Conservation (phyloP, 441 rosid species). For the Raphanus hybrid region DNA sequence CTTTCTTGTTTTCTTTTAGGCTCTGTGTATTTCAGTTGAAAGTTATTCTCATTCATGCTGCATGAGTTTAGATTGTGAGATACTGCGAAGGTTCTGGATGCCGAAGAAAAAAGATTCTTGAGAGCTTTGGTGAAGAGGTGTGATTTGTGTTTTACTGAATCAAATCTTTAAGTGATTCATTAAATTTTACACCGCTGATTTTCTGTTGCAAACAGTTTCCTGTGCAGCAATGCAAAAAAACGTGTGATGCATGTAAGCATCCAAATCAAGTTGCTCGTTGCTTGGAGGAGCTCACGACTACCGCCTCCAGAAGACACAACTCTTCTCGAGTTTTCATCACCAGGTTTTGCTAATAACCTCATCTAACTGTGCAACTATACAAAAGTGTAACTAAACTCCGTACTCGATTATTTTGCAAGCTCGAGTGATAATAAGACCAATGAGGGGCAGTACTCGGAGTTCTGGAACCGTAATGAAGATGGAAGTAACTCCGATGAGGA, state of each 20-base stretch:
- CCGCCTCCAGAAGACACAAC: slow-evolving; percentile 58
- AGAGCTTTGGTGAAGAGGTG: slow-evolving; percentile 94
- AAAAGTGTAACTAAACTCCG: slow-evolving; percentile 4
- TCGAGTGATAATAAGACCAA: slow-evolving; percentile 48
- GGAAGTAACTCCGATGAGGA: slow-evolving; percentile 83
- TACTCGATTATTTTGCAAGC: slow-evolving; percentile 50
- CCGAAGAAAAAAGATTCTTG: slow-evolving; percentile 86
- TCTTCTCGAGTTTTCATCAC: slow-evolving; percentile 60
- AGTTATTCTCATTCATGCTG: slow-evolving; percentile 29
- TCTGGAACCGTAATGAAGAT: slow-evolving; percentile 91
- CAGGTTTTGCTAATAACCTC: slow-evolving; percentile 52
- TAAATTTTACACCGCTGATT: background rate
- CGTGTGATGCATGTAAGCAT: slow-evolving; percentile 91
- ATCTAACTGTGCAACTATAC: background rate
- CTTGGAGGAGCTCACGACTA: slow-evolving; percentile 67
- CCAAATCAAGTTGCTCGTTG: slow-evolving; percentile 65
- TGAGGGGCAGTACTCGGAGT: slow-evolving; percentile 70
- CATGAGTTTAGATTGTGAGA: slow-evolving; percentile 70
- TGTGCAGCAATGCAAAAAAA: slow-evolving; percentile 64
- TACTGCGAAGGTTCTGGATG: slow-evolving; percentile 95
- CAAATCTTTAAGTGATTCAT: too few species aligned
- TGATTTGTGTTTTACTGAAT: slow-evolving; percentile 10
- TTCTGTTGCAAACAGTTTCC: slow-evolving; percentile 55
- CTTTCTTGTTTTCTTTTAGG: slow-evolving; percentile 20
- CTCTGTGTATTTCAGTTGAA: slow-evolving; percentile 23